Evolutionary conservation across 805 yeast species (phyloP).

Genomic region (Candida sakaeoensis): DNA sequence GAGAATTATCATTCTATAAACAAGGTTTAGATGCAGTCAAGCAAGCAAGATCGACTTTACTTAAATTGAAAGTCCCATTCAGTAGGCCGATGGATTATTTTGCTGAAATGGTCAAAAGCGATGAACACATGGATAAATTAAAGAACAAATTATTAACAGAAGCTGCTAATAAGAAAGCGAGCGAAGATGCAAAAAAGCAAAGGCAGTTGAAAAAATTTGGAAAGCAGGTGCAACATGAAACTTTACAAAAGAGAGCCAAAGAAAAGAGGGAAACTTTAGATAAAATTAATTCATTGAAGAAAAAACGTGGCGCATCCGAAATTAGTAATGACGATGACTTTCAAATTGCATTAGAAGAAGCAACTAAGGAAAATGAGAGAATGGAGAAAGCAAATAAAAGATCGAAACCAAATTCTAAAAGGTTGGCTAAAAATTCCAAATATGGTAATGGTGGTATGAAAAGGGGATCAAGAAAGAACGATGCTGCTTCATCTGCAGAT

Average conservation of each 20-base stretch:
- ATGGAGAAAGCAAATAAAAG: constrained; percentile 42
- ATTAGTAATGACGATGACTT: constrained; percentile 67
- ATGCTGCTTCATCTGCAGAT: constrained; percentile 68
- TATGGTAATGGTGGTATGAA: constrained; percentile 79
- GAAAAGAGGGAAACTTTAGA: constrained; percentile 89
- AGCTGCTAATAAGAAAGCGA: constrained; percentile 79
- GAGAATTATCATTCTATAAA: constrained; percentile 92
- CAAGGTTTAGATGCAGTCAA: constrained; percentile 86
- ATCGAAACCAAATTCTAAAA: constrained; percentile 57
- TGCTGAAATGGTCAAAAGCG: constrained; percentile 98
- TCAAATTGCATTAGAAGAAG: constrained; percentile 90
- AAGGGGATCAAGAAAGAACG: constrained; percentile 69
- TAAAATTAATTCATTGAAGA: constrained; percentile 84
- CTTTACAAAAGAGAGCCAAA: constrained; percentile 88
- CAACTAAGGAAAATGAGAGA: constrained; percentile 42
- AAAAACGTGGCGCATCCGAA: constrained; percentile 78
- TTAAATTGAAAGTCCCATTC: constrained; percentile 77
- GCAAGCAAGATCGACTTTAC: constrained; percentile 62
- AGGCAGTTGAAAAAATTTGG: constrained; percentile 95
- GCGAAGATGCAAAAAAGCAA: constrained; percentile 91
- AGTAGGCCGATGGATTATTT: constrained; percentile 92
- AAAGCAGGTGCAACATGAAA: constrained; percentile 92
- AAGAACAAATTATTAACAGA: constrained; percentile 77
- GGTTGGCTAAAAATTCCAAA: constrained; percentile 68
- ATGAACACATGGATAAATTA: constrained; percentile 95